Base-by-base conservation (phyloP, 2,329 filamentous ascomycete genomes). In the Juglanconis sp. region DNA sequence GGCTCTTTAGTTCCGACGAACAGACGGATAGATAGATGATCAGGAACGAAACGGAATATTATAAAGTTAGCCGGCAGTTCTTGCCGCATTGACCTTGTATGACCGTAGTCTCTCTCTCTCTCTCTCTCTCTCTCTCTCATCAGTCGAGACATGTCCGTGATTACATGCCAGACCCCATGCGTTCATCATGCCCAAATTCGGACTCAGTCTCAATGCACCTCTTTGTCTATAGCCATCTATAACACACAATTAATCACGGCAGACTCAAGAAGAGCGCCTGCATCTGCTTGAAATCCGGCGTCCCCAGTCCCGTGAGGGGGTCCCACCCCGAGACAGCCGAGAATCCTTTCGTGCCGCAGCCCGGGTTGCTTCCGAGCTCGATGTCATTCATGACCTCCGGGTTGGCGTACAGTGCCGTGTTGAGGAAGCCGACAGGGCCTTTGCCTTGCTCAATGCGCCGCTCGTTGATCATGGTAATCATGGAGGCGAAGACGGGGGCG, bases 381-480 rank as follows among this genome's bases (percentile, higher is more conserved):
- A 57, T 57, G 15, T 57, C 55, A 24, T 53, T 59, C 54, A 65
- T 57, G 3, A 63, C 53, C 5, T 65, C 61, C 11, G 55, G 53
- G 36, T 64, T 57, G 31, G 58, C 65, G 50, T 73, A 73, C 10
- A 72, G 56, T 2, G 65, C 65, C 9, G 74, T 71, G 47, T 76
- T 78, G 9, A 74, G 68, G 51, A 76, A 77, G 2, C 75, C 75
- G 3, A 74, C 69, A 4, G 73, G 69, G 24, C 68, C 54, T 65
- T 75, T 76, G 17, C 70, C 69, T 2, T 64, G 67, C 2, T 67
- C 63, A 2, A 76, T 61, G 8, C 73, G 67, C 61, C 75, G 69
- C 64, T 76, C 72, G 24, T 76, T 77, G 36, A 77, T 67, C 50
- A 72, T 63, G n/a, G 65, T 70, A 47, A 75, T 63, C 56, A 77